Percentiles rank a stretch among this genome's conserved stretches.
phyloP scores from a whole-genome alignment of 768 basidiomycete genomes.

The Omphalotus guepiniiformis region DNA sequence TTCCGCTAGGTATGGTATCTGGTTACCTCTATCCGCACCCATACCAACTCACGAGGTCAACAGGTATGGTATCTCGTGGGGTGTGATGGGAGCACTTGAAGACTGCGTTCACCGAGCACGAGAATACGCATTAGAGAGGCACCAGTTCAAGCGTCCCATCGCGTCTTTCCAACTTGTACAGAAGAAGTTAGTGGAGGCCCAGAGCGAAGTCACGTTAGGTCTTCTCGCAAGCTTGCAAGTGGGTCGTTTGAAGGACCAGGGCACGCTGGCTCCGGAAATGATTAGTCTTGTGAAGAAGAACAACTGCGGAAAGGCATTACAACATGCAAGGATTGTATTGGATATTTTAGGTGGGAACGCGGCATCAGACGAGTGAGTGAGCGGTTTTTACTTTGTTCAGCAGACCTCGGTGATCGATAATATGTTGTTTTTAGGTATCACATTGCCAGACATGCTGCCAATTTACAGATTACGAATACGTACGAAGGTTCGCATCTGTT shows the following conservation, averaged over 20 bases:
- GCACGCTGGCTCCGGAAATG: slow-evolving; percentile 82
- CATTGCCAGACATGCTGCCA: slow-evolving; percentile 91
- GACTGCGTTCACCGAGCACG: slow-evolving; percentile 79
- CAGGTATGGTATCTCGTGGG: slow-evolving; percentile 89
- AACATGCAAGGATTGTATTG: slow-evolving; percentile 74
- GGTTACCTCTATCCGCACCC: slow-evolving; percentile 9
- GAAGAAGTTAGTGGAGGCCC: slow-evolving; percentile 94
- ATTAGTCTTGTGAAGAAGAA: slow-evolving; percentile 93
- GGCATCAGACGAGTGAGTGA: slow-evolving; percentile 80
- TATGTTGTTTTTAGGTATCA: slow-evolving; percentile 60
- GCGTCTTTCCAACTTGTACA: slow-evolving; percentile 97
- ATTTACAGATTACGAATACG: slow-evolving; percentile 93
- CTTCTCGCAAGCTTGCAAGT: slow-evolving; percentile 73
- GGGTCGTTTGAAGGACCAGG: slow-evolving; percentile 81
- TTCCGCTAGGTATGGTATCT: slow-evolving; percentile 57
- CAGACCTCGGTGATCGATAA: not conserved
- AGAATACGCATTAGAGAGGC: slow-evolving; percentile 82
- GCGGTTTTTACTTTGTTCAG: slow-evolving; percentile 4
- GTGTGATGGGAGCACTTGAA: slow-evolving; percentile 93
- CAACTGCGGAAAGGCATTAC: slow-evolving; percentile 90
- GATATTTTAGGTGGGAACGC: slow-evolving; percentile 96
- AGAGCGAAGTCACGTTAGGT: slow-evolving; percentile 80
- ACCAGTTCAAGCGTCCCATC: slow-evolving; percentile 85
- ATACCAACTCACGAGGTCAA: slow-evolving; percentile 13
- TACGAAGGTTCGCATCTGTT: slow-evolving; percentile 66